phyloP scores from a whole-genome alignment of 306 rosid species.

The Castanospermum australe region DNA sequence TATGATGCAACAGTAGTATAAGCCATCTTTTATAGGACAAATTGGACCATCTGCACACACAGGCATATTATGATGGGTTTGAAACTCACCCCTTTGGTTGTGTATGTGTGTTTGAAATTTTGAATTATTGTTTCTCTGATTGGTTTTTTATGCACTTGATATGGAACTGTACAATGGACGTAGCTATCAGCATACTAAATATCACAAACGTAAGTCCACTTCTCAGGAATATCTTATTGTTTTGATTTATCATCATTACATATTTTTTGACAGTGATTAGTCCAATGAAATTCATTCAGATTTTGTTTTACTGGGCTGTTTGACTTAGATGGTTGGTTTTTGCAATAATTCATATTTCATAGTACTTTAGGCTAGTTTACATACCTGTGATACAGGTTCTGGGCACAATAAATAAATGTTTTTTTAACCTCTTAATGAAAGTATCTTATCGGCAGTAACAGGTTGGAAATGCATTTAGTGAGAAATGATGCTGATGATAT shows the following conservation, averaged over 20 bases:
- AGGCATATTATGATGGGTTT: neutral
- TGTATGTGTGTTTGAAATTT: conserved; percentile 2
- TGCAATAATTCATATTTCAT: conserved; percentile 1
- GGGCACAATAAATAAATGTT: neutral
- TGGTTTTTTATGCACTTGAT: conserved; percentile 38
- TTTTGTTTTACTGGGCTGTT: too few species aligned
- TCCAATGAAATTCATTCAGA: neutral
- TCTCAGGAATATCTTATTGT: conserved; percentile 23
- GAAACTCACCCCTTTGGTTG: neutral
- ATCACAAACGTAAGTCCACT: conserved; percentile 93
- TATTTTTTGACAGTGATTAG: conserved; percentile 2
- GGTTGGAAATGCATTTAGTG: conserved; percentile 13
- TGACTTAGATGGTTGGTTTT: neutral
- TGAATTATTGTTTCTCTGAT: conserved; percentile 29
- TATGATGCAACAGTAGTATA: neutral
- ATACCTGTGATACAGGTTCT: neutral
- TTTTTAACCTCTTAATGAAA: neutral
- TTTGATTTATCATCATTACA: neutral
- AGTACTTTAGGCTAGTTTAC: neutral
- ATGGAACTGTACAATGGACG: conserved; percentile 51
- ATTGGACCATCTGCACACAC: neutral
- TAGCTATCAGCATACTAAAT: conserved; percentile 99
- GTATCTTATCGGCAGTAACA: neutral
- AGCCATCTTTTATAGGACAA: neutral
- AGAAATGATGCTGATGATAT: conserved; percentile 4